Base-by-base conservation (phyloP, 257 asterid genomes). In the Solanum corneliomulleri region DNA sequence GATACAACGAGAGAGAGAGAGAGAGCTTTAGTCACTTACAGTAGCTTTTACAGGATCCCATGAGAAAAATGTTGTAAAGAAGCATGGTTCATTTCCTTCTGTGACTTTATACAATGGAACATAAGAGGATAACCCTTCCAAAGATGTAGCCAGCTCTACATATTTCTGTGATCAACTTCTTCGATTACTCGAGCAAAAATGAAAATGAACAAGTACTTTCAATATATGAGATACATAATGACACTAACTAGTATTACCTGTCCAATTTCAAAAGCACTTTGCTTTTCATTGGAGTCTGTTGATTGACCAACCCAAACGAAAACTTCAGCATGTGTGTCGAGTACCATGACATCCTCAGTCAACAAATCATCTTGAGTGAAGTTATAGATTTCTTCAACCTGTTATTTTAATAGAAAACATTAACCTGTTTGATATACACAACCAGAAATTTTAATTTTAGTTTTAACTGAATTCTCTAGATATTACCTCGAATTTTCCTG, bases 231-330 rank as follows among this genome's bases (percentile, higher is more conserved):
- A n/a, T 2, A 44, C 60, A 75, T n/a, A 76, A 76, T 29, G 35
- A 42, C 58, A 25, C 33, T 39, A 11, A 0, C 4, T 58, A 39
- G 87, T 31, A 75, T 60, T 91, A 97, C 99, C 98, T 92, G 95
- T 69, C 99, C 99, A 86, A 94, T 89, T 88, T 95, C 98, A 87
- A 94, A 96, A 82, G 98, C 96, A 93, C 58, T 91, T 92, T 96
- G 98, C 94, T 95, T 96, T 91, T 97, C 99, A 89, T 92, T 93
- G 66, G 94, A 83, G 29, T 97, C 98, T 21, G 91, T 91, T 60
- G 99, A 95, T 87, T 96, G 98, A 89, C 99, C 99, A 83, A 95
- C 96, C 99, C 99, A 97, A 89, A 96, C 92, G 89, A 95, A 97
- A 44, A 96, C 98, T 92, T 97, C 99, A 33, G 98, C 93, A 86